These are phyloP conservation scores for Starmera caribaea DNA, from an alignment of 805 yeast genomes.

Conservation along the genomic window DNA sequence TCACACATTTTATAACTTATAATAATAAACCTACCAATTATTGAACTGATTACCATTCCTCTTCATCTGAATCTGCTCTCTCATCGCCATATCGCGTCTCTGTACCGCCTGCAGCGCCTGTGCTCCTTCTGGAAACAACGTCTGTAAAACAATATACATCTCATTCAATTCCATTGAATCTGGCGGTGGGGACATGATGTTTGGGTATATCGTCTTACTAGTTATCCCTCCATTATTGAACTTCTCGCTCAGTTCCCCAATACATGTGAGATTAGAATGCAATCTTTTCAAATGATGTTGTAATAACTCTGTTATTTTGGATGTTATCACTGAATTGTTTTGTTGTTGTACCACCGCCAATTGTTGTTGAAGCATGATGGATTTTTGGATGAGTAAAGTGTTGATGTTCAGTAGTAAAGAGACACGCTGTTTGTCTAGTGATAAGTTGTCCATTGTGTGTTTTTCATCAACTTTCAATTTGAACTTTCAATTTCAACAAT, in stretches of 20 bases:
- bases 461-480: no score
- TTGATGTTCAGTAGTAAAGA: conserved; percentile 15
- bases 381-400: conserved; percentile 16
- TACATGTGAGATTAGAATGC: conserved; percentile 19
- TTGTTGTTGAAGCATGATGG: conserved; percentile 16
- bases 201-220: conserved; percentile 11
- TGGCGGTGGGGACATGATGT: conserved; percentile 16
- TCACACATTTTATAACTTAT: no score
- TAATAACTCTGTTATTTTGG: conserved; percentile 11
- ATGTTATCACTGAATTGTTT: conserved; percentile 6
- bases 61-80: conserved; percentile 4
- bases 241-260: conserved; percentile 18
- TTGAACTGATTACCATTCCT: neutral
- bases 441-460: conserved; percentile 8
- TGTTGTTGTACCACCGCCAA: conserved; percentile 5
- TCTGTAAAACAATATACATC: conserved; percentile 13
- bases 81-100: conserved; percentile 8
- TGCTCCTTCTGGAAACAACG: conserved; percentile 19
- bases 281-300: conserved; percentile 18
- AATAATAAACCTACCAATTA: no score
- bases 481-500: no score
- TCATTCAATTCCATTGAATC: conserved; percentile 17
- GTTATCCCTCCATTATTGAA: conserved; percentile 7
- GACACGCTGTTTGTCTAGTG: conserved; percentile 16
- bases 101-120: conserved; percentile 10